Base-by-base conservation (phyloP, 2,329 filamentous ascomycete genomes). In the Hypoxylon sp. region DNA sequence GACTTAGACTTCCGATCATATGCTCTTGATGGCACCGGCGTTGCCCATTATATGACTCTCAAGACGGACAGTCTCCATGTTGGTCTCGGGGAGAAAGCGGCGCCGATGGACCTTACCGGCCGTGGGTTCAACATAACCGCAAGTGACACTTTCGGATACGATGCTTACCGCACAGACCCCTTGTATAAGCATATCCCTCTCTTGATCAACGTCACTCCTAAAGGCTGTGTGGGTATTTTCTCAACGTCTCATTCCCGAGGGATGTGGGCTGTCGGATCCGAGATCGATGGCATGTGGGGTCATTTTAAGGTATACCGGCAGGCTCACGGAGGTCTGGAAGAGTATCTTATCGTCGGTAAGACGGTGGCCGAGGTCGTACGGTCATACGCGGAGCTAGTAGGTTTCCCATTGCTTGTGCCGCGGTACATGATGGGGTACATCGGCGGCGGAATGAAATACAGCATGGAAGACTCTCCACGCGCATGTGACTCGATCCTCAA, bases 281-380 rank as follows among this genome's bases (percentile, higher is more conserved):
- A 93, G 77, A 90, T 93, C 79, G 91, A 94, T 74, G 91, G 91
- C 30, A 86, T 93, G 80, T 93, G 91, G 90, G 91, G 91, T 0
- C 87, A 86, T 64, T 93, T 89, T 85, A 93, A 93, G 77, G 89
- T 92, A 20, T 92, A 92, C 73, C 86, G 91, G 6, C 91, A 93
- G 78, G 89, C 91, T 66, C 86, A 90, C 69, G 91, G 91, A 22
- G 91, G 91, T 0, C 81, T 93, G 0, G 91, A 93, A 75, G 87
- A 92, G 79, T 93, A 92, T 71, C 81, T 90, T 22, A 87, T 93
- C 53, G 84, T 92, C 1, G 91, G 91, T 11, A 85, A 85, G 72
- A 92, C 89, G 0, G 80, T 92, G 3, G 85, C 87, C 66, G 91
- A 92, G 1, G 86, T 93, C 0, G 89, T 93, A 0, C 83, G 81